These are phyloP conservation scores for Arthrobotrys sinensis DNA, from an alignment of 2,329 filamentous ascomycete species.

Conservation along the genomic window DNA sequence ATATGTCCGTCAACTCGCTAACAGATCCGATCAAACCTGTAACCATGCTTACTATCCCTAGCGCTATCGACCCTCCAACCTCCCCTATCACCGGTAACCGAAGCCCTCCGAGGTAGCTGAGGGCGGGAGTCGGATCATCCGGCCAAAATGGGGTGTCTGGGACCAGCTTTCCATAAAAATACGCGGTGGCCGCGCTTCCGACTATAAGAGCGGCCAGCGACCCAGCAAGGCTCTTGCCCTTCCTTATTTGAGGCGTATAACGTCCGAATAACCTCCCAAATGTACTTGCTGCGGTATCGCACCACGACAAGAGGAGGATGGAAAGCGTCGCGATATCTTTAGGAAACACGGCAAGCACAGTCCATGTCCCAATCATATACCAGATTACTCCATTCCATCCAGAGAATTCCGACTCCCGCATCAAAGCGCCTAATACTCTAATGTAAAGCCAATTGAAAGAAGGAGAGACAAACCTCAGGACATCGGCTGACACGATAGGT, in stretches of 20 bases:
- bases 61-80: constrained; percentile 79
- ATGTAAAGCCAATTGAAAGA: constrained; percentile 91
- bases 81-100: constrained; percentile 77
- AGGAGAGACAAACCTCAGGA: constrained; percentile 85
- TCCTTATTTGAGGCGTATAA: constrained; percentile 87
- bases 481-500: constrained; percentile 85
- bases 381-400: constrained; percentile 98
- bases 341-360: constrained; percentile 86
- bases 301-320: constrained; percentile 94
- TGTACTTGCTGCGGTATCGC: constrained; percentile 95
- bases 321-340: constrained; percentile 94
- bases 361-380: constrained; percentile 92
- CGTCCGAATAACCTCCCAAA: constrained; percentile 91
- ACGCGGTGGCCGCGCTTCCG: constrained; percentile 83
- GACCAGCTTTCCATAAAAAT: constrained; percentile 90
- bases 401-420: constrained; percentile 95
- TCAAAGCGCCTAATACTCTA: constrained; percentile 84
- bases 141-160: constrained; percentile 78
- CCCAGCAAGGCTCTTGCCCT: constrained; percentile 92
- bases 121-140: constrained; percentile 78
- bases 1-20: constrained; percentile 91
- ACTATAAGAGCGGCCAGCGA: constrained; percentile 86
- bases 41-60: constrained; percentile 85
- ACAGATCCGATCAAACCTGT: constrained; percentile 90
- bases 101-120: constrained; percentile 85